Conservation (phyloP, 768 basidiomycete species). For the Trametes elegans region DNA sequence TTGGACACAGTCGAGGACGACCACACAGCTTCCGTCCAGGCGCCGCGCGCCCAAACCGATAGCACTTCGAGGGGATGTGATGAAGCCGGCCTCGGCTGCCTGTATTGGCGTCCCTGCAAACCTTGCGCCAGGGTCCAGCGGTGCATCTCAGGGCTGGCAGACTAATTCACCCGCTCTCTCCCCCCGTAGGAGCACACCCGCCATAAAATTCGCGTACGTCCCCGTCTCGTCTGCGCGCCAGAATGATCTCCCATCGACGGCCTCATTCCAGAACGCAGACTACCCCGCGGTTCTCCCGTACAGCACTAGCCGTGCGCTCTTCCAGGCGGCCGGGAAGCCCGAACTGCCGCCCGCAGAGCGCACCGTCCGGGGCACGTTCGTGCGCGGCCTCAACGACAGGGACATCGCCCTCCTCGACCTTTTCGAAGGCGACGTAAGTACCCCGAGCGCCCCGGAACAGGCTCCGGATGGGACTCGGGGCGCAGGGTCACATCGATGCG, state of each 20-base stretch:
- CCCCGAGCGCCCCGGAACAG: too few species aligned
- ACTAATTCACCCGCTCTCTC: neutral
- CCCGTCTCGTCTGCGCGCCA: neutral
- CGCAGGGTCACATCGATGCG: too few species aligned
- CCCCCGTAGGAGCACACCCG: slow-evolving; percentile 80
- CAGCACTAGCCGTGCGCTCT: slow-evolving; percentile 43
- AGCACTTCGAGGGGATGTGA: too few species aligned
- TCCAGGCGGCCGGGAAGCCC: slow-evolving; percentile 33
- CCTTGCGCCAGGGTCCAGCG: too few species aligned
- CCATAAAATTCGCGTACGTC: slow-evolving; percentile 67
- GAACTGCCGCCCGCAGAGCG: slow-evolving; percentile 60
- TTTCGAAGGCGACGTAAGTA: slow-evolving; percentile 78
- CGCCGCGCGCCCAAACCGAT: too few species aligned
- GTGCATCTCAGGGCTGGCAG: neutral
- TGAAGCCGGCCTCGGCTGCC: too few species aligned
- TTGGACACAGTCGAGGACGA: too few species aligned
- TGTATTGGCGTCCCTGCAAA: too few species aligned
- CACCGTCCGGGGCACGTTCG: slow-evolving; percentile 76
- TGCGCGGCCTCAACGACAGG: slow-evolving; percentile 59
- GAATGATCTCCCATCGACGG: neutral
- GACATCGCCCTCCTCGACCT: slow-evolving; percentile 72
- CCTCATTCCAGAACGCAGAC: slow-evolving; percentile 54
- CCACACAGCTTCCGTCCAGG: too few species aligned
- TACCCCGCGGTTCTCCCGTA: slow-evolving; percentile 83
- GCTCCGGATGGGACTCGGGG: too few species aligned